Evolutionary conservation across 768 basidiomycete species (phyloP).

Genomic region (Pleurotus tuber-regium): DNA sequence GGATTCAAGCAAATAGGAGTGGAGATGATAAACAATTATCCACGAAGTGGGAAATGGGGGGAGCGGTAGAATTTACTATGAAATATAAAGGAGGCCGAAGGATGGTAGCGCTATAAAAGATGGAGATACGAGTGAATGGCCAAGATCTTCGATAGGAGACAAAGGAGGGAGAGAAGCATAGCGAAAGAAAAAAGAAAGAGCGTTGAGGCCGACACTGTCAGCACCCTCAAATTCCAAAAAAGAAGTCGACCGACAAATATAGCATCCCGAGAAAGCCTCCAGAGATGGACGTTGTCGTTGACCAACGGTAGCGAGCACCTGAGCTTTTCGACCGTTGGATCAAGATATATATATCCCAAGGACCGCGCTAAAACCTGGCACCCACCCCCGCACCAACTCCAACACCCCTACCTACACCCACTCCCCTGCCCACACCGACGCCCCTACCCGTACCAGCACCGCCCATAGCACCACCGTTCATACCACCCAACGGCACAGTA

Average conservation of each 20-base stretch:
- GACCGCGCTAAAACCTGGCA: too few species aligned
- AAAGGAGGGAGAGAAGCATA: neutral
- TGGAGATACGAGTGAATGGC: too few species aligned
- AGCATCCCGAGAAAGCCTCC: too few species aligned
- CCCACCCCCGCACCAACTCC: neutral
- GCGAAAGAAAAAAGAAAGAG: neutral
- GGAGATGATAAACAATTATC: neutral
- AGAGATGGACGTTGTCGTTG: too few species aligned
- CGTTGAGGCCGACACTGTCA: neutral
- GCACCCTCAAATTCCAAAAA: neutral
- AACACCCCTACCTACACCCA: neutral
- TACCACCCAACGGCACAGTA: neutral
- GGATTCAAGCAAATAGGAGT: neutral
- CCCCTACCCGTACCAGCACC: neutral
- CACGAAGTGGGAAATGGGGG: neutral
- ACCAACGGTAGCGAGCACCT: too few species aligned
- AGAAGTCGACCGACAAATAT: neutral
- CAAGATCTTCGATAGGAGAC: too few species aligned
- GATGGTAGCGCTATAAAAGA: neutral
- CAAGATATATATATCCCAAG: too few species aligned
- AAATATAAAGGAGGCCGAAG: neutral
- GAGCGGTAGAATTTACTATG: neutral
- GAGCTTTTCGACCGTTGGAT: too few species aligned
- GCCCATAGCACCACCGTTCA: neutral
- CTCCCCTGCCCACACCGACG: neutral